Evolutionary conservation across 306 rosid species (phyloP), one percentile per base, ranked within the genome.

Genomic region (Sicyos baderoa): DNA sequence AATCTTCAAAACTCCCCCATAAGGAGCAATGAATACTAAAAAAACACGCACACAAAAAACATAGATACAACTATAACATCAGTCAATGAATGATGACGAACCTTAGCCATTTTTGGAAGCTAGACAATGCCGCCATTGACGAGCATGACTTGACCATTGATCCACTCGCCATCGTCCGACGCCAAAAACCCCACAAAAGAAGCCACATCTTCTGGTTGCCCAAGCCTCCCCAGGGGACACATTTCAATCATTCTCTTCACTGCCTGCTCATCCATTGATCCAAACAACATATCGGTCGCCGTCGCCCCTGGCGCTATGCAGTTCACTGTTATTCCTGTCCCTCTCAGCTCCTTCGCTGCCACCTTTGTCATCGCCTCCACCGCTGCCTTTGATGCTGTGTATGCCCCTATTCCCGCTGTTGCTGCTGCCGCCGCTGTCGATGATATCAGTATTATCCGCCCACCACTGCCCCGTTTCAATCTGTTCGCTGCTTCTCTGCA

Each of bases 271-370:
- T 40, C 70, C 40, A 80, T 85, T 0, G 85, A 85, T 9, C 19
- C 55, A 5, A 68, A 82, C 47, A 85, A 82, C 60, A 85, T 3
- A 6, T 85, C 87, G 0, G 85, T 85, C 0, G 84, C 89, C 0
- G 77, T 65, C 0, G 87, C 85, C 10, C 89, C 89, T 0, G 85
- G 85, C 0, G 87, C 87, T 9, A 85, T 77, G 56, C 81, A 83
- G 52, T 85, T 85, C 0, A 79, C 84, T 0, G 87, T 78, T 0
- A 82, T 72, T 23, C 82, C 72, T 0, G 48, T 78, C 7, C 87
- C 87, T 72, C 74, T 82, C n/a, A 85, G 68, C 79, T 82, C 89
- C 82, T 85, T 85, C 0, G 89, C 89, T 27, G 75, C 47, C 3
- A 80, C 71, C 74, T 79, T 85, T 0, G 79, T n/a, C 84, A 83